A percentile compares a stretch with the other conserved stretches of the same genome.
Evolutionary conservation across 116 monocot species (phyloP).

Genomic region (Zostera marina): DNA sequence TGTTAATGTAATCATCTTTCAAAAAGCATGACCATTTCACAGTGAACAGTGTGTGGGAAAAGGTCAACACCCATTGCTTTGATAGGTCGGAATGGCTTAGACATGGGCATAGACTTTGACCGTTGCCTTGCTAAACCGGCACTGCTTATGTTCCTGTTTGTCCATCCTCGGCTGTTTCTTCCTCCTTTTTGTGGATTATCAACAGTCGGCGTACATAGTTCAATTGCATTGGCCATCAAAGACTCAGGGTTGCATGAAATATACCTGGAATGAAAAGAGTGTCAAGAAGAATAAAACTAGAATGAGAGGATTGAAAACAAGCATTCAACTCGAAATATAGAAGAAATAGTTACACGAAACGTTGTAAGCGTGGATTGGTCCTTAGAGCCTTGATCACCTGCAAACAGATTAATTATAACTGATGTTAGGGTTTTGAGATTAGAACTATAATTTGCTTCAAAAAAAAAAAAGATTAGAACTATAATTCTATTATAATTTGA

Average conservation of each 20-base stretch:
- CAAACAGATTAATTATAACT: neutral
- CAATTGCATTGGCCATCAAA: constrained; percentile 88
- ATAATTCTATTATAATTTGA: too few species aligned
- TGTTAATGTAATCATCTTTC: constrained; percentile 28
- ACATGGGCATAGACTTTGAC: constrained; percentile 72
- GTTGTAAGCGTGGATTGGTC: constrained; percentile 63
- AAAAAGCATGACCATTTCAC: constrained; percentile 97
- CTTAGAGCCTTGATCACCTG: constrained; percentile 89
- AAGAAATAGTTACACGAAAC: constrained; percentile 55
- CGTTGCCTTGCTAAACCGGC: constrained; percentile 77
- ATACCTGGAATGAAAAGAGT: constrained; percentile 28
- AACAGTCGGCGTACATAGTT: constrained; percentile 81
- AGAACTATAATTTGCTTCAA: too few species aligned
- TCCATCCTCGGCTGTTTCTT: constrained; percentile 31
- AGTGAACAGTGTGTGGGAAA: constrained; percentile 87
- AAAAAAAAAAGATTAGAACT: too few species aligned
- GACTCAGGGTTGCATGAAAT: constrained; percentile 97
- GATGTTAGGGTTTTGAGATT: neutral
- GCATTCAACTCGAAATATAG: neutral
- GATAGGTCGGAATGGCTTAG: constrained; percentile 69
- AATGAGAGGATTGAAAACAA: neutral
- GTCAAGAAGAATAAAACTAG: neutral
- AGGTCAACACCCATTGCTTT: constrained; percentile 82
- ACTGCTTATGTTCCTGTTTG: constrained; percentile 40
- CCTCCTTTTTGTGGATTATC: constrained; percentile 50